Conservation (phyloP, 768 basidiomycete species). For the Lentinula aciculospora region DNA sequence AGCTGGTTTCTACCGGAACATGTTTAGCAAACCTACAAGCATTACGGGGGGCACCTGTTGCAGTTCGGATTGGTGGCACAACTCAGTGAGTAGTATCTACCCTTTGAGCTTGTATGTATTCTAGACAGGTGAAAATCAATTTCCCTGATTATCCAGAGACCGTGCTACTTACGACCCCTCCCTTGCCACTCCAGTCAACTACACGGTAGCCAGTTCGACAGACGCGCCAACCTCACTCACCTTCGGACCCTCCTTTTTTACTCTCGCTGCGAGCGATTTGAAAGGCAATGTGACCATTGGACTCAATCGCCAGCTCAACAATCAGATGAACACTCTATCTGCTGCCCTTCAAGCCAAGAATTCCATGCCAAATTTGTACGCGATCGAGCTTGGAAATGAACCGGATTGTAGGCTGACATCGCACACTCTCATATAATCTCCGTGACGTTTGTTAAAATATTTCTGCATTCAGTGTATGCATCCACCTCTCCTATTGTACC, state of each 20-base stretch:
- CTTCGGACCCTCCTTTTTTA: conserved; percentile 25
- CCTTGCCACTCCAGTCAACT: conserved; percentile 25
- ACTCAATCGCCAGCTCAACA: conserved; percentile 30
- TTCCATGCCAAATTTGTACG: conserved; percentile 25
- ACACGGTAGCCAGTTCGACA: conserved; percentile 27
- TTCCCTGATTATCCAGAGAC: conserved; percentile 20
- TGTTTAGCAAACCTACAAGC: conserved; percentile 25
- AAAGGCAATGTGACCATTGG: conserved; percentile 29
- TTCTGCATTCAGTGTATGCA: conserved; percentile 20
- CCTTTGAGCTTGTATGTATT: no score
- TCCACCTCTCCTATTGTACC: conserved; percentile 26
- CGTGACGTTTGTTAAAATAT: background rate
- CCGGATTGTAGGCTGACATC: conserved; percentile 25
- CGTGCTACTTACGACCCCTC: conserved; percentile 31
- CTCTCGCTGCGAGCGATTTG: conserved; percentile 22
- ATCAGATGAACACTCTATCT: conserved; percentile 24
- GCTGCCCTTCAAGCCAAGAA: conserved; percentile 25
- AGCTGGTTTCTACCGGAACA: conserved; percentile 23
- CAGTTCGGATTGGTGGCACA: conserved; percentile 31
- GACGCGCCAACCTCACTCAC: conserved; percentile 27
- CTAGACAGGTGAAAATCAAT: background rate
- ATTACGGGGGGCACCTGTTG: conserved; percentile 25
- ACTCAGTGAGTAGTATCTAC: conserved; percentile 23
- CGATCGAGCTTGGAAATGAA: conserved; percentile 33
- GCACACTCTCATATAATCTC: background rate